Percentiles rank a stretch among this genome's conserved stretches.
Conservation (phyloP, 225 moss, liverwort and hornwort species). For the Pleurozium schreberi region DNA sequence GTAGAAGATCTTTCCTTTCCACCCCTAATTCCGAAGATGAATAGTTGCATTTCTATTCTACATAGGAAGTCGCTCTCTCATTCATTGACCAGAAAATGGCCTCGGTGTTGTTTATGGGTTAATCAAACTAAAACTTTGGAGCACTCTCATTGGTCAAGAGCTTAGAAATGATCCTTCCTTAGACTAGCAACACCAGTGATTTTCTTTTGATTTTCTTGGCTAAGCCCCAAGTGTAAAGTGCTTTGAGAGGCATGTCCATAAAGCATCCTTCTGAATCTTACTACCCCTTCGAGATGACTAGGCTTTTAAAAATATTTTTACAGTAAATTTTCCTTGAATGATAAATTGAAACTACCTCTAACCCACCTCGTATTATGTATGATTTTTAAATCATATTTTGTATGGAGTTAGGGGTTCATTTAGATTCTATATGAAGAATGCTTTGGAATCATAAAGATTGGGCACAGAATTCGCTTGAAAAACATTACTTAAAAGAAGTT, state of each 20-base stretch:
- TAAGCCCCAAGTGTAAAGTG: fast-evolving
- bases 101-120: too few relatives aligned
- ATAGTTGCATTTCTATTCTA: too few relatives aligned
- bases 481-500: not conserved
- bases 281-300: not conserved
- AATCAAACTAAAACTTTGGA: not conserved
- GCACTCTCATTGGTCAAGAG: not conserved
- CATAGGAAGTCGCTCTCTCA: too few relatives aligned
- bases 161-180: not conserved
- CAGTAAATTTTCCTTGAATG: not conserved
- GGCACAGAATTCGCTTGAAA: not conserved
- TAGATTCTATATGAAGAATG: not conserved
- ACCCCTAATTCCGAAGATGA: too few relatives aligned
- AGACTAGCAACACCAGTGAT: too few relatives aligned
- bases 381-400: not conserved
- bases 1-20: too few relatives aligned
- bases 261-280: fast-evolving
- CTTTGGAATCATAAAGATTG: not conserved
- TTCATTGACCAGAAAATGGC: too few relatives aligned
- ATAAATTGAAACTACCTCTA: not conserved
- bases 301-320: not conserved
- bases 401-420: not conserved
- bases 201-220: not conserved
- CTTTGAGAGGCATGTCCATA: not conserved
- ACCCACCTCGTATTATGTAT: fast-evolving